Evolutionary conservation across 2,329 filamentous ascomycete genomes (phyloP).

Genomic region (Leptographium wingfieldii): DNA sequence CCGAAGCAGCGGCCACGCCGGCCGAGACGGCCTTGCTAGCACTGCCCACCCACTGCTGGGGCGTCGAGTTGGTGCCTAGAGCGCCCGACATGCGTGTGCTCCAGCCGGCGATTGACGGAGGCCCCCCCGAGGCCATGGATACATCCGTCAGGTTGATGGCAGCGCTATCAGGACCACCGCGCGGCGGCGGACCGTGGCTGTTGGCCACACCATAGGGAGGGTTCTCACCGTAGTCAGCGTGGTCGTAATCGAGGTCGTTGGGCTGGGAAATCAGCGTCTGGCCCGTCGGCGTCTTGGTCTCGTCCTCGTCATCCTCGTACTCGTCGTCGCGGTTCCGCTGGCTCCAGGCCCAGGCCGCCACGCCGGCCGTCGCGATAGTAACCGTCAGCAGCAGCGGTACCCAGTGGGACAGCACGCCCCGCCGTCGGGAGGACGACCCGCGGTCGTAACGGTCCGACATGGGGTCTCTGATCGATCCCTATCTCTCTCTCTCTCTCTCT

Average conservation of each 20-base stretch:
- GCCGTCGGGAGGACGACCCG: slow-evolving; percentile 45
- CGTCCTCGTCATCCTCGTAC: slow-evolving; percentile 38
- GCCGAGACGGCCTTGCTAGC: slow-evolving; percentile 72
- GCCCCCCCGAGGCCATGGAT: slow-evolving; percentile 37
- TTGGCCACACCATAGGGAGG: slow-evolving; percentile 30
- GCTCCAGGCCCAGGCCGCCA: slow-evolving; percentile 90
- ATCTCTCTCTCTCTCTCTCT: no score
- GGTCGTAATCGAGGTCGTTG: slow-evolving; percentile 31
- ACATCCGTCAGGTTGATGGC: slow-evolving; percentile 6
- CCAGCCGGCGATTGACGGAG: slow-evolving; percentile 42
- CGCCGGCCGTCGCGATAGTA: slow-evolving; percentile 71
- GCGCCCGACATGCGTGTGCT: slow-evolving; percentile 69
- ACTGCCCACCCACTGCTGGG: slow-evolving; percentile 76
- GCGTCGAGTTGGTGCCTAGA: slow-evolving; percentile 69
- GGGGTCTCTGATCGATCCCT: slow-evolving; percentile 10
- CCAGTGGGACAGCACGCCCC: slow-evolving; percentile 68
- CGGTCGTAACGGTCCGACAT: slow-evolving; percentile 49
- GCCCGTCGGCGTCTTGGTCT: slow-evolving; percentile 14
- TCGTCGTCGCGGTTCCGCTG: slow-evolving; percentile 66
- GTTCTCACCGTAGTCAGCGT: slow-evolving; percentile 36
- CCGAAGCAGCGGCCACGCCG: slow-evolving; percentile 70
- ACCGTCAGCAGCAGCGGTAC: slow-evolving; percentile 78
- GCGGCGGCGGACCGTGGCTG: slow-evolving; percentile 18
- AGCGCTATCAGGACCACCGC: slow-evolving; percentile 18
- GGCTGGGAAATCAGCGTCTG: slow-evolving; percentile 3